These are phyloP conservation scores for Metarhizium anisopliae DNA, from an alignment of 2,329 filamentous ascomycete genomes.

Conservation along the genomic window DNA sequence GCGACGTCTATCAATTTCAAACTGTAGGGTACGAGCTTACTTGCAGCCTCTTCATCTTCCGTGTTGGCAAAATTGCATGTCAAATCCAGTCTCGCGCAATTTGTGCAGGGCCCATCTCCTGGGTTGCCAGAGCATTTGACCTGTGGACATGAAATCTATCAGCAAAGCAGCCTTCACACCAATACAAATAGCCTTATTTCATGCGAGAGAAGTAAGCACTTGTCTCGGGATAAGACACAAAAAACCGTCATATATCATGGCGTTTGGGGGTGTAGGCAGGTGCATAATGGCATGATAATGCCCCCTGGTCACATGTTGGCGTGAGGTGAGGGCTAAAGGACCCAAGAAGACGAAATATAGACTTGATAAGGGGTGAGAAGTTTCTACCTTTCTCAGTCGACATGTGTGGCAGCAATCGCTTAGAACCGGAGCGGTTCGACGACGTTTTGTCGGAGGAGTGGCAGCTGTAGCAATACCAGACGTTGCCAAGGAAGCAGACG, in stretches of 20 bases:
- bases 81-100: constrained; percentile 28
- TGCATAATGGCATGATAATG: not conserved
- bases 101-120: constrained; percentile 25
- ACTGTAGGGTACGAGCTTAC: constrained; percentile 9
- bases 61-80: constrained; percentile 24
- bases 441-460: constrained; percentile 20
- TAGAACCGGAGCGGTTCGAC: constrained; percentile 17
- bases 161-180: not conserved
- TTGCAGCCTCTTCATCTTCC: constrained; percentile 11
- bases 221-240: too few species aligned
- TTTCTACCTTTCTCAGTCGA: constrained; percentile 26
- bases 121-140: constrained; percentile 33
- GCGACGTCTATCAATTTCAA: not conserved
- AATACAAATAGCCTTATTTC: not conserved
- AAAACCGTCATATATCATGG: not conserved
- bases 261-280: not conserved
- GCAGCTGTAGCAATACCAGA: not conserved
- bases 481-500: not conserved
- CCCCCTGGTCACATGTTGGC: not conserved
- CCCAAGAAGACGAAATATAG: not conserved
- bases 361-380: not conserved
- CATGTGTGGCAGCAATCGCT: constrained; percentile 28
- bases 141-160: constrained; percentile 14
- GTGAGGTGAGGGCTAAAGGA: not conserved
- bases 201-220: too few species aligned